Evolutionary conservation across 805 yeast species (phyloP).

Genomic region (Sungouiozyma intestinalis): DNA sequence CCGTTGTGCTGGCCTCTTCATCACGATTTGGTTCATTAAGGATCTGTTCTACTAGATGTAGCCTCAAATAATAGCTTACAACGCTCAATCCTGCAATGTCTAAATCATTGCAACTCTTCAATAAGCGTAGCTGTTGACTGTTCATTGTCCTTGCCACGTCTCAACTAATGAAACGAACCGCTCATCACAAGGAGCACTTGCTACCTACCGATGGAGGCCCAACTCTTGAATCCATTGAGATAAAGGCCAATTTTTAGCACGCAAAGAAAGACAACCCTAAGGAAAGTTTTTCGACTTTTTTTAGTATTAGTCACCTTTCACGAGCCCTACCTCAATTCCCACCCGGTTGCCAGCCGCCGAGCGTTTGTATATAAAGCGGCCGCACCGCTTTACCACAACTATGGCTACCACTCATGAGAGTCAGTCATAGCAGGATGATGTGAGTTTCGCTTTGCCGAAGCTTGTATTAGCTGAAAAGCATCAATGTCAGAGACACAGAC

Average conservation of each 20-base stretch:
- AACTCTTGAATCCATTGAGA: no score
- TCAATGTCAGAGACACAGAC: no score
- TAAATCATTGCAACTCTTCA: constrained; percentile 18
- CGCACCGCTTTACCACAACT: no score
- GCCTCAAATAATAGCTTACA: constrained; percentile 27
- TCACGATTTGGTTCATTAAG: constrained; percentile 48
- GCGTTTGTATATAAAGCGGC: background rate
- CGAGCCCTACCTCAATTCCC: no score
- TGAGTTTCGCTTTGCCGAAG: no score
- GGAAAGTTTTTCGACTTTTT: background rate
- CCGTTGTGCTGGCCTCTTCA: constrained; percentile 48
- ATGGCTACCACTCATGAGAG: no score
- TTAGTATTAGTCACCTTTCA: background rate
- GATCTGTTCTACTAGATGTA: constrained; percentile 67
- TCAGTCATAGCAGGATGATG: no score
- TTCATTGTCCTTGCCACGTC: no score
- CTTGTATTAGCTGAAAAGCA: no score
- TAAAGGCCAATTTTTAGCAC: background rate
- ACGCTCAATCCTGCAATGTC: constrained; percentile 18
- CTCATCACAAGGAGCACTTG: no score
- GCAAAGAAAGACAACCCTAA: background rate
- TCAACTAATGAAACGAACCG: no score
- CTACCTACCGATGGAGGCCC: no score
- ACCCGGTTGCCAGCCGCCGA: background rate
- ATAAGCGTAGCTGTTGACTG: background rate